Evolutionary conservation across 192 early-diverging fungal species (phyloP), one percentile per base, ranked within the genome.

Genomic region (Allomyces arbusculus): DNA sequence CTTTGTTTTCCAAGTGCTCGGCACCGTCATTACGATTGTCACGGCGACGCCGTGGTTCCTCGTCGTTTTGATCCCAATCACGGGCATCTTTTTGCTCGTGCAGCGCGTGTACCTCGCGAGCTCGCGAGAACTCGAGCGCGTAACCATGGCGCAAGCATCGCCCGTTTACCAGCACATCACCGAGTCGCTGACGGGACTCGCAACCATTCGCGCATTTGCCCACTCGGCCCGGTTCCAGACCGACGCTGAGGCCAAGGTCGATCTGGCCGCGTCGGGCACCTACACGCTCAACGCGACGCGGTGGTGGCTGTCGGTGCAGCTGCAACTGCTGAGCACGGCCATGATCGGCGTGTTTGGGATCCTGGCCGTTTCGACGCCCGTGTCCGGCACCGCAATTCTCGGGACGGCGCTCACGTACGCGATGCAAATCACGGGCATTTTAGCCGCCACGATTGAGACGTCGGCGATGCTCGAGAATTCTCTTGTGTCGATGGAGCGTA

Each of bases 71-170:
- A 61, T 73, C 20, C 72, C 72, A 4, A 70, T 58, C 67, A 43
- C 16, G 12, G 50, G 50, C 16, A 14, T 58, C 50, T 58, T 58
- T 20, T 58, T 58, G 50, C 50, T 58, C 50, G 50, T 58, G 50
- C 50, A 58, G 50, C 50, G 50, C 16, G 12, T 58, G 16, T 95
- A 92, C 66, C 76, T 94, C 44, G 78, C 77, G 5, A 79, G 86
- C 11, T 89, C 89, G 10, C 81, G 94, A 62, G 91, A 95, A 70
- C 74, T 95, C 62, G 91, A 97, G 81, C 84, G 94, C 24, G 71
- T 93, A 9, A 90, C 92, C 73, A 84, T 87, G 2, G 78, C 84
- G 26, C 79, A 87, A 4, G 79, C 84, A 68, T 80, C 81, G 44
- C 89, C 91, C 9, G 83, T 92, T 23, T 84, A 87, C 71, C 79